Evolutionary conservation across 164 flowering plant genomes (phyloP).

Genomic region (Euptelea pleiosperma): DNA sequence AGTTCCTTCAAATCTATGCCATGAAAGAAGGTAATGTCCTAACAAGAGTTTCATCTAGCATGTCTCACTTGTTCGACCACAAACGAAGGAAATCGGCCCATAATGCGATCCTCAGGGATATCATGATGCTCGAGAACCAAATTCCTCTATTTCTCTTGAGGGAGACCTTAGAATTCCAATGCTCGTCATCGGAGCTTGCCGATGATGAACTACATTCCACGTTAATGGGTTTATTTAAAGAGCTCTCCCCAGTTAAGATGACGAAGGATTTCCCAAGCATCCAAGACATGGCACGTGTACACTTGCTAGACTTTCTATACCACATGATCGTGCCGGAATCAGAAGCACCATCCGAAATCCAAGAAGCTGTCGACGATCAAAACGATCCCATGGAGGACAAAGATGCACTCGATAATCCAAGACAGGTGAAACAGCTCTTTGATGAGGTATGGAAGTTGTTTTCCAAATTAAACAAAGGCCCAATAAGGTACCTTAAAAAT

Average conservation of each 20-base stretch:
- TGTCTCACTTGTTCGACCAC: conserved; percentile 7
- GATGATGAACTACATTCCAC: no score
- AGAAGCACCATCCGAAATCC: no score
- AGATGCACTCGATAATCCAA: no score
- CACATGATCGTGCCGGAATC: conserved; percentile 7
- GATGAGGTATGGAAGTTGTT: no score
- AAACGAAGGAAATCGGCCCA: conserved; percentile 7
- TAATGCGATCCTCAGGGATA: conserved; percentile 12
- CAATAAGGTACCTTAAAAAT: no score
- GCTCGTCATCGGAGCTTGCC: conserved; percentile 13
- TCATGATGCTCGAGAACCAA: no score
- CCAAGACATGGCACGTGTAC: not conserved
- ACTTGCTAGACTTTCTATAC: no score
- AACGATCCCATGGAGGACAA: no score
- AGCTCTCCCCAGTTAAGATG: conserved; percentile 15
- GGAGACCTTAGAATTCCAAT: not conserved
- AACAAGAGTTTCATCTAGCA: not conserved
- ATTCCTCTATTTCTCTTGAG: conserved; percentile 11
- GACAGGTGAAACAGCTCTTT: no score
- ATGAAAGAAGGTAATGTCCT: not conserved
- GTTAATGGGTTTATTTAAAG: no score
- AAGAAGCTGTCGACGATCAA: no score
- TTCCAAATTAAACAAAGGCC: no score
- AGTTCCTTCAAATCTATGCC: conserved; percentile 12
- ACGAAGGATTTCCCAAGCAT: not conserved